A percentile compares a stretch with the other conserved stretches of the same genome.
Conservation (phyloP, 805 yeast species). For the Kodamaea kakaduensis region DNA sequence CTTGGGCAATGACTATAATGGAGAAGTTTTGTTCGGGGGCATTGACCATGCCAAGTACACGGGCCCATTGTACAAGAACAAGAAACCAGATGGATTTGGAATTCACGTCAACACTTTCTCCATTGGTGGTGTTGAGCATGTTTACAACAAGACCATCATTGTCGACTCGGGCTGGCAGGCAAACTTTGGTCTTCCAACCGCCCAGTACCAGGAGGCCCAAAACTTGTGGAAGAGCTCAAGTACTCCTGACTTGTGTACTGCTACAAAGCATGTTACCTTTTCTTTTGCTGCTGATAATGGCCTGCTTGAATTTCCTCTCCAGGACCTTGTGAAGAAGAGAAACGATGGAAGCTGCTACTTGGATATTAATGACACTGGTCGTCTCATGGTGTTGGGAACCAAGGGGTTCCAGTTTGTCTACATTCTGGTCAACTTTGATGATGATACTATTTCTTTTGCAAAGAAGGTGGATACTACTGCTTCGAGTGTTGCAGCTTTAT, state of each 20-base stretch:
- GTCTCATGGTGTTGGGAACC: not conserved
- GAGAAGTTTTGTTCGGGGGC: slow-evolving; percentile 11
- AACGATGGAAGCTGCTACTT: not conserved
- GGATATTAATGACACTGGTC: not conserved
- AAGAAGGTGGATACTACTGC: not conserved
- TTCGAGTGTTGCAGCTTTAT: not conserved
- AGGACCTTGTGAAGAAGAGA: slow-evolving; percentile 1
- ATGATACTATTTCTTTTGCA: not conserved
- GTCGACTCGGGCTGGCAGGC: slow-evolving; percentile 2
- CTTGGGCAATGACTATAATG: slow-evolving; percentile 36
- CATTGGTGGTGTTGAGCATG: not conserved
- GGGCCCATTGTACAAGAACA: slow-evolving; percentile 14
- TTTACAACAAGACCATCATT: not conserved
- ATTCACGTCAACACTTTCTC: not conserved
- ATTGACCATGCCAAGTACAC: slow-evolving; percentile 13
- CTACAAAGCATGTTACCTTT: no score
- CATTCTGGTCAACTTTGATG: not conserved
- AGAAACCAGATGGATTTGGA: not conserved
- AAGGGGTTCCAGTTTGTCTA: slow-evolving; percentile 1
- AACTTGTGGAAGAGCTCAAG: no score
- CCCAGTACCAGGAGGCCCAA: no score
- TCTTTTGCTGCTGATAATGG: slow-evolving; percentile 1
- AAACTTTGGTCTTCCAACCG: not conserved
- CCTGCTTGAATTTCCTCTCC: not conserved
- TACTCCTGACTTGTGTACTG: no score